A percentile compares a stretch with the other conserved stretches of the same genome.
Conservation (phyloP, 1,284 basidiomycete genomes). For the Pterulicium gracile region DNA sequence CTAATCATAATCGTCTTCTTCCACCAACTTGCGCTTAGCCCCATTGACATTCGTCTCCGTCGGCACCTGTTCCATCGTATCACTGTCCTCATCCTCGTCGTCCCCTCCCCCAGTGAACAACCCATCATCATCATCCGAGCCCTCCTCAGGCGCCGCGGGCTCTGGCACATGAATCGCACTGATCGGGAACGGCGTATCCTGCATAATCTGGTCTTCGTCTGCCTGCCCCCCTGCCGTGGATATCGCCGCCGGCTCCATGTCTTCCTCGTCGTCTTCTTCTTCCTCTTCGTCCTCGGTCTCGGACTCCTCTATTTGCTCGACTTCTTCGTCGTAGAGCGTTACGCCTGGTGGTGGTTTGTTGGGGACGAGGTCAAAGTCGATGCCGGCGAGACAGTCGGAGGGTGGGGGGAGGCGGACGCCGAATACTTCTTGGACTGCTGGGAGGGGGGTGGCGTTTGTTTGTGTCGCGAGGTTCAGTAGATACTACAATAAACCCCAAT, state of each 20-base stretch:
- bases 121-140: constrained; percentile 46
- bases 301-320: constrained; percentile 67
- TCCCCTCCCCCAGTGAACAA: constrained; percentile 62
- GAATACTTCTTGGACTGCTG: constrained; percentile 90
- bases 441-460: constrained; percentile 84
- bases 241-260: constrained; percentile 31
- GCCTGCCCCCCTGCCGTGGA: constrained; percentile 15
- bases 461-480: constrained; percentile 82
- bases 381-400: constrained; percentile 76
- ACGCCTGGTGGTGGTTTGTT: constrained; percentile 71
- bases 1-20: constrained; percentile 78
- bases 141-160: constrained; percentile 26
- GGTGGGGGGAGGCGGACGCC: constrained; percentile 83
- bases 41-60: too few relatives aligned
- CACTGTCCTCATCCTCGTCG: constrained; percentile 63
- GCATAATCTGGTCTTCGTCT: constrained; percentile 8
- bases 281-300: constrained; percentile 53
- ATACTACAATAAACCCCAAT: constrained; percentile 43
- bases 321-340: constrained; percentile 66
- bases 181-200: constrained; percentile 40
- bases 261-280: constrained; percentile 38
- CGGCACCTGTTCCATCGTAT: constrained; percentile 66
- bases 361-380: constrained; percentile 91
- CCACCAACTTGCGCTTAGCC: constrained; percentile 66
- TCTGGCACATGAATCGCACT: constrained; percentile 47